Conservation (phyloP, 169 alveolate genomes). For the Plasmodium inui region DNA sequence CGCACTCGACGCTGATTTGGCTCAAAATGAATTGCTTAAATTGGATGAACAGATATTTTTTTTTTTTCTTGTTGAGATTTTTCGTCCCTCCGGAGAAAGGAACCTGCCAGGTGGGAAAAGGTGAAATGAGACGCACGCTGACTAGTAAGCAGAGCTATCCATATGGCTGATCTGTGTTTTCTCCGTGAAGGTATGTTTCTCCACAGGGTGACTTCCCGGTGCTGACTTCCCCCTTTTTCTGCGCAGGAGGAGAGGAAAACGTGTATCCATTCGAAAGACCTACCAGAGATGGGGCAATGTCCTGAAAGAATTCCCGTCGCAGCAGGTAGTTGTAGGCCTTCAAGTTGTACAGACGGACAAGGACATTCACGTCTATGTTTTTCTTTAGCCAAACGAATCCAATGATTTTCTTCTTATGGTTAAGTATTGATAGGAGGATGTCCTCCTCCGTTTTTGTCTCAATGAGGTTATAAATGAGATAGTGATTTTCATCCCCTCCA, state of each 20-base stretch:
- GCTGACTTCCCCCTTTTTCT: neutral
- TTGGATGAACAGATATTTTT: slow-evolving; percentile 58
- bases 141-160: neutral
- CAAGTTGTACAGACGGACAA: slow-evolving; percentile 37
- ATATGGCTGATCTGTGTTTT: neutral
- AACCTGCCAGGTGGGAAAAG: neutral
- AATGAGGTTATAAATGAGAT: slow-evolving; percentile 42
- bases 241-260: neutral
- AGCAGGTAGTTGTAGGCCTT: slow-evolving; percentile 36
- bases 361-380: slow-evolving; percentile 48
- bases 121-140: neutral
- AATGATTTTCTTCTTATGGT: slow-evolving; percentile 42
- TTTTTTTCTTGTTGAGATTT: slow-evolving; percentile 37
- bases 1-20: slow-evolving; percentile 13
- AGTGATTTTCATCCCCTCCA: slow-evolving; percentile 4
- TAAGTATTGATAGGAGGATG: slow-evolving; percentile 26
- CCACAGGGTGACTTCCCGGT: neutral
- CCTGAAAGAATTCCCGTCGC: slow-evolving; percentile 1
- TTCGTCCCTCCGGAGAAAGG: slow-evolving; percentile 20
- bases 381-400: slow-evolving; percentile 51
- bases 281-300: slow-evolving; percentile 2
- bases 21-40: slow-evolving; percentile 52
- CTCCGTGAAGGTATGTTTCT: neutral
- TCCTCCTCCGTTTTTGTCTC: slow-evolving; percentile 50
- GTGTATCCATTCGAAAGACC: neutral